These are phyloP conservation scores for Nakazawaea sp. DNA, from an alignment of 805 yeast genomes.

Conservation along the genomic window DNA sequence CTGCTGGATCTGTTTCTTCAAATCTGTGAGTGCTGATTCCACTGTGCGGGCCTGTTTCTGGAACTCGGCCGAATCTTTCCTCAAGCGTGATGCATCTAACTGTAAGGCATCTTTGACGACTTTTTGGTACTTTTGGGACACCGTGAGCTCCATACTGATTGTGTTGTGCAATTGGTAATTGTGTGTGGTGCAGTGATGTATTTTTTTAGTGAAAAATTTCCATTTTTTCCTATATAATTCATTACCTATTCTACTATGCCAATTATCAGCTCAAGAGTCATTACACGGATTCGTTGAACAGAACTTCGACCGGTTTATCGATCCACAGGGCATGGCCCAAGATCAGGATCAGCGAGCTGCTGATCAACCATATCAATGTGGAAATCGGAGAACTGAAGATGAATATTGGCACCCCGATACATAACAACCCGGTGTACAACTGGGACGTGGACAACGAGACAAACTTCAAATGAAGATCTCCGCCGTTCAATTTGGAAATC, in stretches of 20 bases:
- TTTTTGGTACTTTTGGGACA: background rate
- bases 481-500: conserved; percentile 73
- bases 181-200: too few species aligned
- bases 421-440: conserved; percentile 74
- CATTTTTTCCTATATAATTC: too few species aligned
- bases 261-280: too few species aligned
- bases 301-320: conserved; percentile 94
- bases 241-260: too few species aligned
- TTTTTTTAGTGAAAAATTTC: background rate
- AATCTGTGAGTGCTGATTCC: conserved; percentile 35
- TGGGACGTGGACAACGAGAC: conserved; percentile 70
- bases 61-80: conserved; percentile 18
- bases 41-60: conserved; percentile 30
- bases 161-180: too few species aligned
- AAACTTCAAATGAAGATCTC: conserved; percentile 68
- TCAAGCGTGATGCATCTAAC: conserved; percentile 8
- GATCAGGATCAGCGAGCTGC: conserved; percentile 74
- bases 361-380: conserved; percentile 86
- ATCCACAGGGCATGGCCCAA: conserved; percentile 82
- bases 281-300: conserved; percentile 67
- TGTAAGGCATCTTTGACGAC: background rate
- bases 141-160: too few species aligned
- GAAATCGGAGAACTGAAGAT: conserved; percentile 43
- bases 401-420: conserved; percentile 44
- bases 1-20: conserved; percentile 36